Evolutionary conservation across 1,284 basidiomycete genomes (phyloP), one percentile per base, ranked within the genome.

Genomic region (Rugiboletus extremiorientalis): DNA sequence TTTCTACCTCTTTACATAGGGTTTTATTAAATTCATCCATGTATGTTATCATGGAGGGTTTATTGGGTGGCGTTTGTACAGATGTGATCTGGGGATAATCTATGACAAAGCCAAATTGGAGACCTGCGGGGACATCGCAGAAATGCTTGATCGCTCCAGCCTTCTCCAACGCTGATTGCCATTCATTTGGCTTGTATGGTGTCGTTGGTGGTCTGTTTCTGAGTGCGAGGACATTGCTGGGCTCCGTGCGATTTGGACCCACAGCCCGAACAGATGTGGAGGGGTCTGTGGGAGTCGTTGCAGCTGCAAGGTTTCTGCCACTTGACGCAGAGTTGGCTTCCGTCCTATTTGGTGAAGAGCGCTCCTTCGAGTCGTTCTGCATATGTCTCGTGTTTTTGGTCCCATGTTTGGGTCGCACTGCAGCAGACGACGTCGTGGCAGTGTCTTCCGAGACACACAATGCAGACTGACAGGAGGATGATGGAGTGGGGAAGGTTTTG

Each of bases 221-320:
- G 59, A 15, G 66, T 62, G 33, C 56, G 62, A 65, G 67, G 60
- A 42, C 69, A 74, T 8, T 25, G 33, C 22, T 68, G 66, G 55
- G 64, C 67, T 16, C 70, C 66, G 48, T 72, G 71, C 27, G 27
- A 36, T 7, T 28, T 16, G 7, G 53, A 42, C 1, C 60, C 60
- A 28, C 70, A 74, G 0, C 70, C 67, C 10, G 65, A 67, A 53
- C 70, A 72, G 4, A 65, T 27, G 54, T 67, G 65, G 25, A 41
- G 65, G 15, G 22, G 31, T 42, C 31, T 28, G 30, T 54, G 41
- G 8, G 41, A 25, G 14, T 22, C 15, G 36, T 27, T 20, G 28
- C 59, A 60, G 5, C 52, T 31, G 7, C 31, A 25, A 2, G 22
- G n/a, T 15, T 31, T 22, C 23, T 60, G 56, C 51, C 37, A 60